These are phyloP conservation scores for Phanerochaete sordida DNA, from an alignment of 768 basidiomycete species.

Conservation along the genomic window DNA sequence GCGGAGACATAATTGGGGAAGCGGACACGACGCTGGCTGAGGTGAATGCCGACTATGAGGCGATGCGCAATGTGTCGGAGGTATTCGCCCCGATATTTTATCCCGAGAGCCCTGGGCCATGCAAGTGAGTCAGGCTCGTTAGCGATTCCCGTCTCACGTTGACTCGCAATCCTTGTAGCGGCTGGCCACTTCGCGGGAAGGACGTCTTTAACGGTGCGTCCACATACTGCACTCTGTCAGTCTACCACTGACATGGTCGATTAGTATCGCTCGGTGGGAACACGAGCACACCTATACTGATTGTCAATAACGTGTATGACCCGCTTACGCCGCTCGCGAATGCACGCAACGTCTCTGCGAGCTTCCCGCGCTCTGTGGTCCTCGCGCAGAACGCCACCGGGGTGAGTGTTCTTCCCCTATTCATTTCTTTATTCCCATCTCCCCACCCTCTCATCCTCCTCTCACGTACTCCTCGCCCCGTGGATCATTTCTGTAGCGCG, in stretches of 20 bases:
- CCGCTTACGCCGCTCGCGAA: neutral
- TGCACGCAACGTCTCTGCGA: neutral
- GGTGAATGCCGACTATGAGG: too few species aligned
- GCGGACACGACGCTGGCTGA: too few species aligned
- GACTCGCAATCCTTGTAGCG: neutral
- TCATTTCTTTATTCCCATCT: neutral
- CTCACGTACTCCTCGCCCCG: too few species aligned
- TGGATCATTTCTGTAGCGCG: too few species aligned
- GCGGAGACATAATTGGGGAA: too few species aligned
- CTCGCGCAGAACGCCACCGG: constrained; percentile 10
- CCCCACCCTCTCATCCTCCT: neutral
- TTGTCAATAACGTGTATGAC: constrained; percentile 19
- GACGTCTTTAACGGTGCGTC: neutral
- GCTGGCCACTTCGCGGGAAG: neutral
- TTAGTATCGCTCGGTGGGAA: constrained; percentile 12
- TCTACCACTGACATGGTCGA: too few species aligned
- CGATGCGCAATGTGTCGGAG: too few species aligned
- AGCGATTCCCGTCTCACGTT: neutral
- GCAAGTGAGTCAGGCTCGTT: neutral
- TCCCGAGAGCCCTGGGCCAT: too few species aligned
- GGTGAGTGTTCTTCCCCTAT: constrained; percentile 6
- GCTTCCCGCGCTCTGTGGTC: constrained; percentile 5
- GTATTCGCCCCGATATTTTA: too few species aligned
- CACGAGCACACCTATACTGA: constrained; percentile 25
- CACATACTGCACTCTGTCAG: too few species aligned